phyloP scores from a whole-genome alignment of 257 asterid genomes.

The Forsythia suspensa region DNA sequence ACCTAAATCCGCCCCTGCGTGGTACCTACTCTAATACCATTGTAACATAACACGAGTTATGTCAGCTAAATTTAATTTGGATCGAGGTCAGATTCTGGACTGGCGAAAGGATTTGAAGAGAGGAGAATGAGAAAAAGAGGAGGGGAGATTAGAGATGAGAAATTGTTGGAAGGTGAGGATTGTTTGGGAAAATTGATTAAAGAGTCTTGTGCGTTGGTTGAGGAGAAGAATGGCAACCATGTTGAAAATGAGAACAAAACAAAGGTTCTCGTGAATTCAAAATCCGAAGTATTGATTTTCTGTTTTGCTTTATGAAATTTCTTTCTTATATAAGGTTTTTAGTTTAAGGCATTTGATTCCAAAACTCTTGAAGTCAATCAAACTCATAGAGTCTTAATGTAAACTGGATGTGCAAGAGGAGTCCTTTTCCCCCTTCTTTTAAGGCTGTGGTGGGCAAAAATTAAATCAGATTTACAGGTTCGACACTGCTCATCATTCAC shows the following conservation, averaged over 20 bases:
- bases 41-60: constrained; percentile 16
- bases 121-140: constrained; percentile 28
- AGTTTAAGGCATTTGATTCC: not conserved
- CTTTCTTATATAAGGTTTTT: not conserved
- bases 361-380: not conserved
- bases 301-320: not conserved
- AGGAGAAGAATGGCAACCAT: constrained; percentile 29
- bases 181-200: constrained; percentile 29
- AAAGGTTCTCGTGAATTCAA: constrained; percentile 21
- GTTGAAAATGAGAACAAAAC: constrained; percentile 27
- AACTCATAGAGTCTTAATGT: not conserved
- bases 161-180: constrained; percentile 23
- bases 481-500: not conserved
- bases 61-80: constrained; percentile 6
- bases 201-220: constrained; percentile 33
- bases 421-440: not conserved
- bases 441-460: not conserved
- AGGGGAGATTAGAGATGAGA: constrained; percentile 16
- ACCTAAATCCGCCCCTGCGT: too few species aligned
- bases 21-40: too few species aligned
- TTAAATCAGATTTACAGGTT: not conserved
- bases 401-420: not conserved
- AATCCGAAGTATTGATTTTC: constrained; percentile 27
- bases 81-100: not conserved
- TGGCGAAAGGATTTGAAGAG: constrained; percentile 23